Evolutionary conservation across 352 stramenopile species (phyloP).

Genomic region (Phytophthora cryptogea): DNA sequence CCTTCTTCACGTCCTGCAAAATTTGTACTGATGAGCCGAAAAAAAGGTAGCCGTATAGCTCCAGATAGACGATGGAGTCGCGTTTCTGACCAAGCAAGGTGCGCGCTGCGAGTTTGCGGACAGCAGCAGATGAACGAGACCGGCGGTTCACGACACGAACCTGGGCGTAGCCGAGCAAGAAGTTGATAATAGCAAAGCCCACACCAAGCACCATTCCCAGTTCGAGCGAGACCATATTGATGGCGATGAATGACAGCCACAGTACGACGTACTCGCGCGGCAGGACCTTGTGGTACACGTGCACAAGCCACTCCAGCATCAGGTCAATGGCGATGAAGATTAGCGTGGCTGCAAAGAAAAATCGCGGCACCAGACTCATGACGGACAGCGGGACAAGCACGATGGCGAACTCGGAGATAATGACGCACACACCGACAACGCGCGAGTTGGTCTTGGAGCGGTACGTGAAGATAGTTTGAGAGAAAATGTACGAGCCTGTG

Average conservation of each 20-base stretch:
- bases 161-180: conserved; percentile 79
- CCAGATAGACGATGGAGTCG: conserved; percentile 76
- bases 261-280: conserved; percentile 93
- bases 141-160: conserved; percentile 71
- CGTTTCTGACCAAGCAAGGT: conserved; percentile 67
- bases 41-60: conserved; percentile 87
- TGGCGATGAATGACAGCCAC: conserved; percentile 93
- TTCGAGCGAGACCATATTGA: conserved; percentile 96
- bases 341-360: conserved; percentile 97
- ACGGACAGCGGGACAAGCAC: conserved; percentile 93
- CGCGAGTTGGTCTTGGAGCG: conserved; percentile 90
- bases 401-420: conserved; percentile 87
- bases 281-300: conserved; percentile 84
- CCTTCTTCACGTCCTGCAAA: conserved; percentile 79
- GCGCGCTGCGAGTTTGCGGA: conserved; percentile 70
- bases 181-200: conserved; percentile 86
- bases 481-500: conserved; percentile 99
- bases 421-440: conserved; percentile 91
- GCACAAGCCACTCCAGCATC: conserved; percentile 96
- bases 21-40: conserved; percentile 87
- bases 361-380: conserved; percentile 94
- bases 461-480: conserved; percentile 98
- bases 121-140: conserved; percentile 59
- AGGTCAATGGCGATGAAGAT: conserved; percentile 98
- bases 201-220: conserved; percentile 95